Evolutionary conservation across 2,329 filamentous ascomycete species (phyloP).

Genomic region (Bipolaris sorokiniana): DNA sequence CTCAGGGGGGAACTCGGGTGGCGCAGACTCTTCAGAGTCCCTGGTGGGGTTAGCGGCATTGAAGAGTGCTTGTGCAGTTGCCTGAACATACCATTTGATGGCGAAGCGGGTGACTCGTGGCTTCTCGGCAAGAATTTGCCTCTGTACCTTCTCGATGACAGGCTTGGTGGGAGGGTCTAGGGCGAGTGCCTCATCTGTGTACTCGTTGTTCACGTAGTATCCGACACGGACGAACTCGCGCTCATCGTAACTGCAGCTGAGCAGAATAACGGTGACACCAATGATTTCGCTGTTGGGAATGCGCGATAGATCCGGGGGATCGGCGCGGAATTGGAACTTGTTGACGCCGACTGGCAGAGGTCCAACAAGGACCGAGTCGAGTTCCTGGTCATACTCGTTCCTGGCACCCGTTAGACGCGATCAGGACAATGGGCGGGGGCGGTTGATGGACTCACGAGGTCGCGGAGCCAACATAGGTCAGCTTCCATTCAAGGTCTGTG

Average conservation of each 20-base stretch:
- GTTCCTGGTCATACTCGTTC: conserved; percentile 96
- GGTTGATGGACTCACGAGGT: conserved; percentile 73
- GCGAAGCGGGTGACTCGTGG: conserved; percentile 95
- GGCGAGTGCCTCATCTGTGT: conserved; percentile 87
- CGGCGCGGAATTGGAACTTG: conserved; percentile 98
- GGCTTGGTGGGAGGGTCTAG: conserved; percentile 91
- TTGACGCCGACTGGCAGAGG: conserved; percentile 98
- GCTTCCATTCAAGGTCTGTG: conserved; percentile 96
- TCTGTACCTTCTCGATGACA: conserved; percentile 86
- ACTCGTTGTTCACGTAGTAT: conserved; percentile 99
- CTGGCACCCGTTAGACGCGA: conserved; percentile 53
- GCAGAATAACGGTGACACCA: conserved; percentile 93
- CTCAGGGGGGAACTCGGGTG: conserved; percentile 94
- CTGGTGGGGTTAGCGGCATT: conserved; percentile 56
- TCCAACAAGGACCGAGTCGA: conserved; percentile 93
- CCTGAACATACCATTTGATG: conserved; percentile 84
- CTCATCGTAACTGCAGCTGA: conserved; percentile 95
- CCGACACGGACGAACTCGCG: conserved; percentile 97
- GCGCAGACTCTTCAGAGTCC: conserved; percentile 97
- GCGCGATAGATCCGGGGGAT: conserved; percentile 84
- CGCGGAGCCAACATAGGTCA: conserved; percentile 97
- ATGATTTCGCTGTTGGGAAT: conserved; percentile 96
- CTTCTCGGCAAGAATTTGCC: conserved; percentile 96
- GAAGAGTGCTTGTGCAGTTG: not conserved
- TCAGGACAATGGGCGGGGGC: not conserved